Percentiles rank a stretch among this genome's conserved stretches.
phyloP scores from a whole-genome alignment of 2,329 filamentous ascomycete species.

The Sporothrix variecibatus region DNA sequence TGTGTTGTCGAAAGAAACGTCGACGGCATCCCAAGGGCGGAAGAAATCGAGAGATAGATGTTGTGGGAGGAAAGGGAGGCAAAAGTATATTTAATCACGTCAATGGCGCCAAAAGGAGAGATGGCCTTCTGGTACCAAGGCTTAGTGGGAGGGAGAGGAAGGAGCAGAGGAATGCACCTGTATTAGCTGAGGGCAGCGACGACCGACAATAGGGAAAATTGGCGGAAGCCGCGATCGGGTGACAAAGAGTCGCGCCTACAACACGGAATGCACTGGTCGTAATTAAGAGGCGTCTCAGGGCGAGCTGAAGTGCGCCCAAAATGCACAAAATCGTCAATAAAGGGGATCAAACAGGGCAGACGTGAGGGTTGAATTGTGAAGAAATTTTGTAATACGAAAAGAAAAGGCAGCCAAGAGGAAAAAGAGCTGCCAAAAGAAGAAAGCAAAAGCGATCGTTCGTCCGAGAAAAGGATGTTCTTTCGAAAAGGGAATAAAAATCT shows the following conservation, averaged over 20 bases:
- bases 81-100: conserved; percentile 21
- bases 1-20: not conserved
- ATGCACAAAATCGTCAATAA: not conserved
- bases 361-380: not conserved
- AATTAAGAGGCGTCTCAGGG: conserved; percentile 5
- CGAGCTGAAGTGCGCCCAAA: not conserved
- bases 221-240: not conserved
- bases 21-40: not conserved
- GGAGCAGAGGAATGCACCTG: not conserved
- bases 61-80: conserved; percentile 8
- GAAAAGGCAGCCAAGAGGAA: not conserved
- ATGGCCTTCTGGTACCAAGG: not conserved
- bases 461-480: not conserved
- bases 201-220: not conserved
- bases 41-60: not conserved
- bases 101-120: conserved; percentile 15
- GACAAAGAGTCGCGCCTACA: not conserved
- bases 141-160: not conserved
- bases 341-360: not conserved
- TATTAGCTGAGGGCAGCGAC: not conserved
- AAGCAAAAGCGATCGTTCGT: not conserved
- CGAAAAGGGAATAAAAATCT: not conserved
- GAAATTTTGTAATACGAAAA: not conserved
- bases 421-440: not conserved
- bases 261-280: not conserved